These are phyloP conservation scores for Ocimum tenuiflorum DNA, from an alignment of 257 asterid species.

Conservation along the genomic window DNA sequence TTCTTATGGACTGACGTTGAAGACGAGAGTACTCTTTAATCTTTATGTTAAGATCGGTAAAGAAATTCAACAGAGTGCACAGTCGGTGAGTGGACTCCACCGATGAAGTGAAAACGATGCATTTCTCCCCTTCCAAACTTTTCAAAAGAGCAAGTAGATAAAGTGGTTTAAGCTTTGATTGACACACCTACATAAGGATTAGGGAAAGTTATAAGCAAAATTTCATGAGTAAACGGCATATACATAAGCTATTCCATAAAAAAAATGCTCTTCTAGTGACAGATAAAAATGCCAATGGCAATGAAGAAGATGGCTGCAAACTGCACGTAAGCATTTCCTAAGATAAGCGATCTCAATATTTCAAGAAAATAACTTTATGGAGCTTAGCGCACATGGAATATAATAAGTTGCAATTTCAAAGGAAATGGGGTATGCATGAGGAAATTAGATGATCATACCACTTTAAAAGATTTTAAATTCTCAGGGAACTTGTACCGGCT, in stretches of 20 bases:
- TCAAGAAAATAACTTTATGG: not conserved
- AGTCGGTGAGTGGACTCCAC: conserved; percentile 80
- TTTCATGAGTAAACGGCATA: not conserved
- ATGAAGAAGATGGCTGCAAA: not conserved
- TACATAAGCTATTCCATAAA: not conserved
- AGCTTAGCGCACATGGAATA: conserved; percentile 4
- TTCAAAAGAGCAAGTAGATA: conserved; percentile 76
- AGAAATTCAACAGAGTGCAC: conserved; percentile 57
- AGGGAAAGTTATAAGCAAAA: conserved; percentile 14
- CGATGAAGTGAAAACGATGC: conserved; percentile 85
- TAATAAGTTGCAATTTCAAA: not conserved
- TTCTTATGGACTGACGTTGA: conserved; percentile 73
- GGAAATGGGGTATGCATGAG: not conserved
- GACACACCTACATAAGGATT: conserved; percentile 53
- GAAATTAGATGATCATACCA: conserved; percentile 40
- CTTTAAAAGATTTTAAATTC: conserved; percentile 64
- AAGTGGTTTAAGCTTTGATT: conserved; percentile 70
- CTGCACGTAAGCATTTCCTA: not conserved
- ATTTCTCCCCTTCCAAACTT: conserved; percentile 60
- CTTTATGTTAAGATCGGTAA: conserved; percentile 50
- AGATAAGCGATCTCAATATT: not conserved
- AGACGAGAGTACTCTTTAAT: conserved; percentile 80
- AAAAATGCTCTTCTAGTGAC: not conserved
- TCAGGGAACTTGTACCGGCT: conserved; percentile 74
- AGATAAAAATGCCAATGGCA: not conserved